phyloP scores from a whole-genome alignment of 2,329 filamentous ascomycete genomes.

The Colletotrichum caudatum region DNA sequence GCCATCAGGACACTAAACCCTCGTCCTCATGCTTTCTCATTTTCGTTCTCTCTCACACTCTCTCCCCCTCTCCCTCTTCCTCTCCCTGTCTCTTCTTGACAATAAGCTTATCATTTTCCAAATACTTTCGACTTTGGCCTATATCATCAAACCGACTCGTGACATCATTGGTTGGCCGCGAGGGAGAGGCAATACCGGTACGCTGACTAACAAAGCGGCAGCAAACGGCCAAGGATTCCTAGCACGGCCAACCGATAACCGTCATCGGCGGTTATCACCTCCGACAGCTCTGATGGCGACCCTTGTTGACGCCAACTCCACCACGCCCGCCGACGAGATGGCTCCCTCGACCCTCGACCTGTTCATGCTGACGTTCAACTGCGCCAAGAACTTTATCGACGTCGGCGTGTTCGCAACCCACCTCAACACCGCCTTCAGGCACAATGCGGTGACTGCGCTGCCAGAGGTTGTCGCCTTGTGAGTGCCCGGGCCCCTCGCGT shows the following conservation, averaged over 20 bases:
- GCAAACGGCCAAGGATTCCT: conserved; percentile 2
- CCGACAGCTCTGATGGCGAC: conserved; percentile 31
- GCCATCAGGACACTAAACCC: not conserved
- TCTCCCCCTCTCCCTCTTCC: not conserved
- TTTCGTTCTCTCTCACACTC: no score
- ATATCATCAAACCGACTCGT: not conserved
- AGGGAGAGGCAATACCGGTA: not conserved
- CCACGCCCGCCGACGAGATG: conserved; percentile 46
- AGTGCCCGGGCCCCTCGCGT: conserved; percentile 48
- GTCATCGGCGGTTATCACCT: conserved; percentile 37
- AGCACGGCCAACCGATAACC: conserved; percentile 2
- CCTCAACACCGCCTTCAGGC: conserved; percentile 70
- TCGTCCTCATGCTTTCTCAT: not conserved
- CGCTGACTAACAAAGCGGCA: conserved; percentile 17
- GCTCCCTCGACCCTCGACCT: conserved; percentile 69
- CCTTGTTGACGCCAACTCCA: conserved; percentile 38
- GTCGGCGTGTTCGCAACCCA: conserved; percentile 77
- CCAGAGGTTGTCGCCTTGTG: conserved; percentile 70
- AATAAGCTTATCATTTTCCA: not conserved
- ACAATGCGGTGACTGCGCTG: conserved; percentile 57
- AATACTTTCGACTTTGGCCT: not conserved
- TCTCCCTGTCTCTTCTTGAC: no score
- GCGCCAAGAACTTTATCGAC: conserved; percentile 78
- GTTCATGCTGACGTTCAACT: conserved; percentile 91
- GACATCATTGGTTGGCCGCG: not conserved